These are phyloP conservation scores for Anethum foeniculum DNA, from an alignment of 140 eudicot species.

Conservation along the genomic window DNA sequence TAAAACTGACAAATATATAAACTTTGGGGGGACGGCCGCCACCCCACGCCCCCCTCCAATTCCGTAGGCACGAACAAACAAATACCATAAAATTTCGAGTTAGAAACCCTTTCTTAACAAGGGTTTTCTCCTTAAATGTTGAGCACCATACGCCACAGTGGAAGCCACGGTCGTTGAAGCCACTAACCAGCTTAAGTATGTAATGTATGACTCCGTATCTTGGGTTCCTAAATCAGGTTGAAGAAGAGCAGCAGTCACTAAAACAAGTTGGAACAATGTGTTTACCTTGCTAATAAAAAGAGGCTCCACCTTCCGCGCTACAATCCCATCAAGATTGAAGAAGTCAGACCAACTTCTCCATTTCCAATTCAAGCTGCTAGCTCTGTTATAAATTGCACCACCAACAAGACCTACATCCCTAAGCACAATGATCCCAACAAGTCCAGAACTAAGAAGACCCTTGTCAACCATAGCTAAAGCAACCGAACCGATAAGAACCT, in stretches of 20 bases:
- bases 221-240: slow-evolving; percentile 86
- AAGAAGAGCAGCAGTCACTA: slow-evolving; percentile 81
- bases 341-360: slow-evolving; percentile 21
- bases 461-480: slow-evolving; percentile 89
- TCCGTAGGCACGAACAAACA: background rate
- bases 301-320: slow-evolving; percentile 79
- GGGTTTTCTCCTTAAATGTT: slow-evolving; percentile 37
- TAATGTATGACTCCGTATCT: slow-evolving; percentile 56
- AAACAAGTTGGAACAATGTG: slow-evolving; percentile 72
- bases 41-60: no score
- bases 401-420: slow-evolving; percentile 88
- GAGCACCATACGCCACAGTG: slow-evolving; percentile 74
- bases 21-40: no score
- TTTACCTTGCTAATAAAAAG: slow-evolving; percentile 87
- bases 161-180: slow-evolving; percentile 72
- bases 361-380: slow-evolving; percentile 59
- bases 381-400: slow-evolving; percentile 88
- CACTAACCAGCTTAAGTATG: slow-evolving; percentile 82
- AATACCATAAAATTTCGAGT: background rate
- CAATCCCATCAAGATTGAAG: slow-evolving; percentile 76
- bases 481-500: slow-evolving; percentile 87
- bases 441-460: slow-evolving; percentile 78
- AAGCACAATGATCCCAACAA: slow-evolving; percentile 73
- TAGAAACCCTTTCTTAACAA: slow-evolving; percentile 21
- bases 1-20: no score